Evolutionary conservation across 306 rosid genomes (phyloP), one percentile per base, ranked within the genome.

Genomic region (Prunus mume): DNA sequence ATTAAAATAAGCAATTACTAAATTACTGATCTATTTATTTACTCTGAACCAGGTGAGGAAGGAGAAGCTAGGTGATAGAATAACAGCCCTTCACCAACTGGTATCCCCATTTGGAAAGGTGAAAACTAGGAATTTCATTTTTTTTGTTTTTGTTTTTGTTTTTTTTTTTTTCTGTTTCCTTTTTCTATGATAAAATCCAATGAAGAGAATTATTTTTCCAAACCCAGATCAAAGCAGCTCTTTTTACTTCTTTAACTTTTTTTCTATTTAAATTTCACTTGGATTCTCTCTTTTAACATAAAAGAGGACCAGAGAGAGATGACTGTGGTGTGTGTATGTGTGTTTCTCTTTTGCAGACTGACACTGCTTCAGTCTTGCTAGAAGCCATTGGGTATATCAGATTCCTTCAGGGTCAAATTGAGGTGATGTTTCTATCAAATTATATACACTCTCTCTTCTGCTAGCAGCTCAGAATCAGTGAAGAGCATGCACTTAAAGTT

Each of bases 71-170:
- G 97, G 93, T 12, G 97, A 88, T 80, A 92, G 96, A 87, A 90
- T 92, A 78, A 92, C 97, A 75, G 79, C 96, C 0, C 97, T 92
- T 73, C 97, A 92, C 80, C 97, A 92, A 79, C 81, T 92, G 50
- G 97, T 92, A 81, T 92, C 96, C 80, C 97, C 97, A 72, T 92
- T 92, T 79, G 97, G 97, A 81, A 92, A 92, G 97, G 97, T 90
- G 80, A 84, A 14, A 20, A 13, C 28, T 45, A 60, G 20, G 9
- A 17, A 28, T 49, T 2, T 63, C 63, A 61, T 60, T 64, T 27
- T 32, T 34, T 17, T 69, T 22, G 0, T 22, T 22, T 22, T 22
- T n/a, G n/a, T n/a, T n/a, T n/a, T n/a, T n/a, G n/a, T 22, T 22
- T 22, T 22, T 0, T 22, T 22, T 22, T 22, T 22, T 22, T 22